Conservation (phyloP, 1,139 yeast species). For the Candida gigantensis region DNA sequence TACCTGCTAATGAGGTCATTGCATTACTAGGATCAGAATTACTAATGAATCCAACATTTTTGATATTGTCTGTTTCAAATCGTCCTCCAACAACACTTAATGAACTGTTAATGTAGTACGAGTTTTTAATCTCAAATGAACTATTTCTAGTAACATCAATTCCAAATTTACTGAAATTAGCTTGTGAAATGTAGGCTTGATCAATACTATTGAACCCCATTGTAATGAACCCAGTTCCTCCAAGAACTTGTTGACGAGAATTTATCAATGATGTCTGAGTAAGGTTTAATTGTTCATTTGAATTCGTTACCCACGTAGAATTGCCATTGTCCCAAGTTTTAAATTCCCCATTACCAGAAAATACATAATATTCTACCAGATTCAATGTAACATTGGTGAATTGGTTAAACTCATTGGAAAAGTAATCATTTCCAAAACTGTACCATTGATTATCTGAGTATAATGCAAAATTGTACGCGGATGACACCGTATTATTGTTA, state of each 20-base stretch:
- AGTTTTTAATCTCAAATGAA: constrained; percentile 41
- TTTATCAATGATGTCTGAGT: constrained; percentile 32
- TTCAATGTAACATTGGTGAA: constrained; percentile 39
- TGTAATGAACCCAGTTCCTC: constrained; percentile 41
- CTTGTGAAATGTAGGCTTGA: constrained; percentile 31
- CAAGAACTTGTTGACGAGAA: constrained; percentile 33
- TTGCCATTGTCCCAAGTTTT: constrained; percentile 45
- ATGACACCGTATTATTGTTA: constrained; percentile 25
- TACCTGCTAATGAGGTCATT: constrained; percentile 27
- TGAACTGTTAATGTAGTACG: constrained; percentile 49
- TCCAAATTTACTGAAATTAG: constrained; percentile 25
- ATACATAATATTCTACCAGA: constrained; percentile 37
- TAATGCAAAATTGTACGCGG: constrained; percentile 39
- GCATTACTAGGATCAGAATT: constrained; percentile 24
- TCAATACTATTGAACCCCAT: constrained; percentile 35
- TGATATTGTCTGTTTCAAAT: constrained; percentile 27
- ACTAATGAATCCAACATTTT: constrained; percentile 45
- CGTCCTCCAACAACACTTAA: constrained; percentile 55
- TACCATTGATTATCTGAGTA: constrained; percentile 29
- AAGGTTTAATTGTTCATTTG: constrained; percentile 37
- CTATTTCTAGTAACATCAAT: constrained; percentile 21
- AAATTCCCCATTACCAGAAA: constrained; percentile 32
- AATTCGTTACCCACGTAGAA: constrained; percentile 35
- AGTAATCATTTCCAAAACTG: constrained; percentile 41
- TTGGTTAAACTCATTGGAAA: constrained; percentile 25